Conservation (phyloP, 192 early-diverging fungal genomes). For the Entomortierella lignicola region DNA sequence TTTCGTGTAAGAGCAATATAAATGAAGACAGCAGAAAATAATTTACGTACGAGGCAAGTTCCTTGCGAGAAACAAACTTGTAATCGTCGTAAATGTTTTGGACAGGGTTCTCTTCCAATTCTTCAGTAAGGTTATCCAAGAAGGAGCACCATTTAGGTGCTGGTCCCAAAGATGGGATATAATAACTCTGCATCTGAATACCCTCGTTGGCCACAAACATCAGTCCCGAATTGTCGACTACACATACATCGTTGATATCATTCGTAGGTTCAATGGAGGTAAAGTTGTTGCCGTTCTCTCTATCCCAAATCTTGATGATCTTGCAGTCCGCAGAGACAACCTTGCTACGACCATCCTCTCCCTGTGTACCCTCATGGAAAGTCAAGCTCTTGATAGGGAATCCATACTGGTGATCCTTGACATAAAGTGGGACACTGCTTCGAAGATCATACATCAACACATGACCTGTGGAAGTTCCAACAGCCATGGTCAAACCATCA, state of each 20-base stretch:
- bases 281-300: slow-evolving; percentile 83
- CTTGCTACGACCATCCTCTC: slow-evolving; percentile 70
- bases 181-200: slow-evolving; percentile 91
- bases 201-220: slow-evolving; percentile 94
- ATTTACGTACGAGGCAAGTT: slow-evolving; percentile 73
- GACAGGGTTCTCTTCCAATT: slow-evolving; percentile 90
- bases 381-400: slow-evolving; percentile 88
- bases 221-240: slow-evolving; percentile 84
- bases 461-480: slow-evolving; percentile 93
- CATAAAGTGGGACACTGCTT: slow-evolving; percentile 79
- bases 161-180: slow-evolving; percentile 91
- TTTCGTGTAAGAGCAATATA: not conserved
- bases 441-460: slow-evolving; percentile 95
- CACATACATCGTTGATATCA: slow-evolving; percentile 95
- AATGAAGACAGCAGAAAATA: too few species aligned
- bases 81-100: slow-evolving; percentile 96
- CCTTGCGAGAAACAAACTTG: slow-evolving; percentile 95
- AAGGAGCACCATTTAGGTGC: slow-evolving; percentile 94
- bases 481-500: slow-evolving; percentile 88
- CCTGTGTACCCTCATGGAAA: slow-evolving; percentile 76
- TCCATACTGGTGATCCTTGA: slow-evolving; percentile 99
- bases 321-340: slow-evolving; percentile 90
- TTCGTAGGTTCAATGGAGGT: slow-evolving; percentile 92
- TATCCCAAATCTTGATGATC: slow-evolving; percentile 95
- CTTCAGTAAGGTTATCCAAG: slow-evolving; percentile 95